These are phyloP conservation scores for Anthostomella pinea DNA, from an alignment of 2,329 filamentous ascomycete genomes.

Conservation along the genomic window DNA sequence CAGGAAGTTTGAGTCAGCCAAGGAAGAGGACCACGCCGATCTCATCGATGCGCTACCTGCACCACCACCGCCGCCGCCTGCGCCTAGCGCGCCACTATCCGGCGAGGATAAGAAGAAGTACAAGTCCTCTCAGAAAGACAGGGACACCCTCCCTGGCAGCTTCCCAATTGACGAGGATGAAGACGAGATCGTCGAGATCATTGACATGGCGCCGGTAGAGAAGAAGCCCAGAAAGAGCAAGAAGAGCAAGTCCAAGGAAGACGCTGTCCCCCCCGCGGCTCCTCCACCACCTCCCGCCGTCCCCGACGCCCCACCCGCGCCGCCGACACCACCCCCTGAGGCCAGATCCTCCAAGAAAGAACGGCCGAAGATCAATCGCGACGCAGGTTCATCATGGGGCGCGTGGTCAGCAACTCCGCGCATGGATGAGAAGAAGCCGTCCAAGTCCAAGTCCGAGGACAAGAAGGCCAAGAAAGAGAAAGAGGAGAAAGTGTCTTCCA, in stretches of 20 bases:
- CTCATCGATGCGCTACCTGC: constrained; percentile 36
- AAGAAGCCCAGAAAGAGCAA: constrained; percentile 31
- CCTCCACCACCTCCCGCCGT: constrained; percentile 46
- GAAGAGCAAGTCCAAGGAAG: constrained; percentile 34
- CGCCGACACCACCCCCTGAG: constrained; percentile 51
- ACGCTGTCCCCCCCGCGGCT: constrained; percentile 29
- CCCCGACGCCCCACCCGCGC: constrained; percentile 45
- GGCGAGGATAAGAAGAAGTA: constrained; percentile 42
- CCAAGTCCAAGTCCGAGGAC: constrained; percentile 66
- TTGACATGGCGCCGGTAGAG: constrained; percentile 47
- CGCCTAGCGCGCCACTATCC: constrained; percentile 28
- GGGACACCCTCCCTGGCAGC: constrained; percentile 31
- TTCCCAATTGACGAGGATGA: constrained; percentile 27
- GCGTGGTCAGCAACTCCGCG: constrained; percentile 63
- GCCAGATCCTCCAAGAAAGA: constrained; percentile 68
- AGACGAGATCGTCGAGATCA: constrained; percentile 45
- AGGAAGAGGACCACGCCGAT: constrained; percentile 35
- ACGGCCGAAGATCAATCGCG: constrained; percentile 71
- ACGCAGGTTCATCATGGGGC: constrained; percentile 68
- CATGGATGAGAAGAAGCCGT: constrained; percentile 55
- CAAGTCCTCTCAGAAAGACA: constrained; percentile 38
- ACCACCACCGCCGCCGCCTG: constrained; percentile 40
- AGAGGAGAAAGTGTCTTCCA: constrained; percentile 59
- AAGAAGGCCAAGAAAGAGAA: constrained; percentile 56
- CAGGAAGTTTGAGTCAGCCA: constrained; percentile 51